These are phyloP conservation scores for Entophlyctis helioformis DNA, from an alignment of 192 early-diverging fungal genomes.

Conservation along the genomic window DNA sequence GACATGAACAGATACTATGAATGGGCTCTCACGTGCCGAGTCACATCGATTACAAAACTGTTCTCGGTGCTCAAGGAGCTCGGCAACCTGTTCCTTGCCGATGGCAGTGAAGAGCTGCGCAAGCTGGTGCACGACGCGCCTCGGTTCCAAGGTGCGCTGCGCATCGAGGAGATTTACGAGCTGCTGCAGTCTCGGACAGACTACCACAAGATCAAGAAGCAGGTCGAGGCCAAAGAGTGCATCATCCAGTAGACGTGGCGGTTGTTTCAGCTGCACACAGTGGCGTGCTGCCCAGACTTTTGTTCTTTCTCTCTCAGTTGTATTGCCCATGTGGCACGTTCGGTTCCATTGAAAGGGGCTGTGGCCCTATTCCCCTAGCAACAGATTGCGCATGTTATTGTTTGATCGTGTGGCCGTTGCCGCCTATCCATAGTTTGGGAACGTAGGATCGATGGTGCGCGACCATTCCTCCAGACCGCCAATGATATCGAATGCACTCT, in stretches of 20 bases:
- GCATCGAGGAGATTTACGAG: conserved; percentile 75
- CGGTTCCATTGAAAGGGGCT: too few relatives aligned
- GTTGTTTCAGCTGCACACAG: too few relatives aligned
- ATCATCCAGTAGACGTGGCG: conserved; percentile 27
- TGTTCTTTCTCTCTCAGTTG: too few relatives aligned
- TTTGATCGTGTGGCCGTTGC: not conserved
- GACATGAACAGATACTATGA: conserved; percentile 74
- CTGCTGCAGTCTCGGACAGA: conserved; percentile 64
- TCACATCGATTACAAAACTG: conserved; percentile 52
- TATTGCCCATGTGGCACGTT: too few relatives aligned
- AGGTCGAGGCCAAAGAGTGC: conserved; percentile 56
- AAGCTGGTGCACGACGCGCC: conserved; percentile 65
- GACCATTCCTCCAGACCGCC: conserved; percentile 76
- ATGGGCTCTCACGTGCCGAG: conserved; percentile 50
- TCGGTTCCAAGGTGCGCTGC: conserved; percentile 58
- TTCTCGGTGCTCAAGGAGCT: conserved; percentile 71
- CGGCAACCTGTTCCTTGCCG: conserved; percentile 70
- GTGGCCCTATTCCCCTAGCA: conserved; percentile 19
- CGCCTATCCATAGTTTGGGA: conserved; percentile 65
- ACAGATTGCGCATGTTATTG: conserved; percentile 15
- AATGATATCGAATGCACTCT: conserved; percentile 60
- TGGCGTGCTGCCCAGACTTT: too few relatives aligned
- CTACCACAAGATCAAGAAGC: conserved; percentile 63
- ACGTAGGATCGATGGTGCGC: conserved; percentile 55
- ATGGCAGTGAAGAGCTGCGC: conserved; percentile 56